phyloP scores from a whole-genome alignment of 805 yeast genomes.

The Cyberlindnera amylophila region DNA sequence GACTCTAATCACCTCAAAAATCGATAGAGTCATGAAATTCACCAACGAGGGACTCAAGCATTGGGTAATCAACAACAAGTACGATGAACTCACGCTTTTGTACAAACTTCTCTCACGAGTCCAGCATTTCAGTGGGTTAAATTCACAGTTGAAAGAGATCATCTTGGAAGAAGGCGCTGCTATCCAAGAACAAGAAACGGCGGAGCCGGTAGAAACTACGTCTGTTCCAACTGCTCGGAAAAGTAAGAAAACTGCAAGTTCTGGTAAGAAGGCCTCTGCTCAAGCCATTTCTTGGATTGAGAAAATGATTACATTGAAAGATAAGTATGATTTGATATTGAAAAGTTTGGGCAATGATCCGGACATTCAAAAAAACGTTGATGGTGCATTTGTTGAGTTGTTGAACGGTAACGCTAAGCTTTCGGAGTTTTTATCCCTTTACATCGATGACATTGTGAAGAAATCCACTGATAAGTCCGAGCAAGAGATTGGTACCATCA shows the following conservation, averaged over 20 bases:
- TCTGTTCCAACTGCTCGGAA: too few relatives aligned
- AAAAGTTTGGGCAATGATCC: conserved; percentile 43
- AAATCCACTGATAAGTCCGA: conserved; percentile 45
- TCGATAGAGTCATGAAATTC: conserved; percentile 50
- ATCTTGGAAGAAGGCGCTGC: conserved; percentile 44
- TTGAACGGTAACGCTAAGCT: conserved; percentile 47
- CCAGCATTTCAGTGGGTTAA: conserved; percentile 50
- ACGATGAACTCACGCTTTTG: conserved; percentile 41
- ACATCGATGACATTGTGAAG: conserved; percentile 53
- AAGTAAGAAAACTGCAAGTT: conserved; percentile 7
- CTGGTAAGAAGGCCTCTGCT: conserved; percentile 33
- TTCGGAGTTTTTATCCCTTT: conserved; percentile 54
- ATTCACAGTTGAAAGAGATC: conserved; percentile 41
- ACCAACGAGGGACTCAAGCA: conserved; percentile 53
- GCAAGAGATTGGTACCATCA: conserved; percentile 40
- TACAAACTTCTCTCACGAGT: conserved; percentile 51
- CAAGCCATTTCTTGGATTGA: conserved; percentile 68
- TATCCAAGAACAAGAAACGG: conserved; percentile 14
- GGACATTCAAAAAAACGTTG: conserved; percentile 49
- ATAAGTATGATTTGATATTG: conserved; percentile 47
- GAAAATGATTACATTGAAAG: conserved; percentile 47
- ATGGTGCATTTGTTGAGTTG: conserved; percentile 57
- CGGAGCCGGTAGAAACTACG: not conserved
- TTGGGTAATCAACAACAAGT: conserved; percentile 50
- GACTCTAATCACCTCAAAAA: conserved; percentile 51